These are phyloP conservation scores for Alternaria infectoria DNA, from an alignment of 2,329 filamentous ascomycete species.

Conservation along the genomic window DNA sequence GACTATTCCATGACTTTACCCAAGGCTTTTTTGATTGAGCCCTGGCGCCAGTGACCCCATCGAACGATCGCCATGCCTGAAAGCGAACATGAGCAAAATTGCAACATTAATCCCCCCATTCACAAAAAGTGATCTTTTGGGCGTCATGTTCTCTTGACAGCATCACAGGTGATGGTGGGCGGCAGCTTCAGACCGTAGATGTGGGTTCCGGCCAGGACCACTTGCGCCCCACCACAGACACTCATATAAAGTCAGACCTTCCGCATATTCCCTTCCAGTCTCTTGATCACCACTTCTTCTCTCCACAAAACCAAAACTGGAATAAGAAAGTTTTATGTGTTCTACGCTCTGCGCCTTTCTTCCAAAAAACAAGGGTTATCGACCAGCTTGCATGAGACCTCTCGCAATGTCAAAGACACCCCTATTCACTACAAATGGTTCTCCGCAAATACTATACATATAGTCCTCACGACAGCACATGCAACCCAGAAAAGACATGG, in stretches of 20 bases:
- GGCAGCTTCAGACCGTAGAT: not conserved
- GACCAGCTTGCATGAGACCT: not conserved
- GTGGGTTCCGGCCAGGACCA: not conserved
- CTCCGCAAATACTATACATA: not conserved
- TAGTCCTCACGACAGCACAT: not conserved
- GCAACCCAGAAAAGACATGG: not conserved
- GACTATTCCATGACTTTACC: not conserved
- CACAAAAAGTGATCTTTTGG: accelerated
- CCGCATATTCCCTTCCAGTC: too few relatives aligned
- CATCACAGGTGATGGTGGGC: not conserved
- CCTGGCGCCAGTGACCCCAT: not conserved
- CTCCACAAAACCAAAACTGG: too few relatives aligned
- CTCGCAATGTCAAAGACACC: not conserved
- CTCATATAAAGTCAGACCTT: not conserved
- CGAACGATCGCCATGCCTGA: not conserved
- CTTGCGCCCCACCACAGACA: not conserved
- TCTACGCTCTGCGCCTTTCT: not conserved
- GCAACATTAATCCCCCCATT: not conserved
- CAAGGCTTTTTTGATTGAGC: not conserved
- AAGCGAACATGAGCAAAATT: not conserved
- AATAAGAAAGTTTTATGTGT: not conserved
- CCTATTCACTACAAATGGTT: not conserved
- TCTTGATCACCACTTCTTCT: too few relatives aligned
- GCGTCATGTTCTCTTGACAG: not conserved
- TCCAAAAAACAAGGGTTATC: too few relatives aligned